Evolutionary conservation across 140 eudicot species (phyloP).

Genomic region (Senecio squalidus): DNA sequence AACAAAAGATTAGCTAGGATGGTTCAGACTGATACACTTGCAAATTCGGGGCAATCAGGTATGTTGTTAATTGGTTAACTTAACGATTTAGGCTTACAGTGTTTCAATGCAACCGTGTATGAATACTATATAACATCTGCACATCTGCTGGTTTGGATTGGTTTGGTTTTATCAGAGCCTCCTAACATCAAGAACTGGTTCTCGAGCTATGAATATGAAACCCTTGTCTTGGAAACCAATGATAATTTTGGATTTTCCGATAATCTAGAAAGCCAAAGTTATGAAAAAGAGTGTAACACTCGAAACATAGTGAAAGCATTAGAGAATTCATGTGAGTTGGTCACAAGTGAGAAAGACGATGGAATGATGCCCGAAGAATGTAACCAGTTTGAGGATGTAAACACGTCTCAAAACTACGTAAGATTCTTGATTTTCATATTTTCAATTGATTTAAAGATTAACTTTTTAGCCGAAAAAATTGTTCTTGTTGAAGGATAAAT

Average conservation of each 20-base stretch:
- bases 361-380: background rate
- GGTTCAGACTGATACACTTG: too few relatives aligned
- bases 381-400: slow-evolving; percentile 5
- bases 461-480: background rate
- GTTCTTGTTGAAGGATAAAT: background rate
- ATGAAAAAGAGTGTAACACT: slow-evolving; percentile 7
- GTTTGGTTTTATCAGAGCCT: slow-evolving; percentile 41
- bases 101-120: too few relatives aligned
- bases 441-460: background rate
- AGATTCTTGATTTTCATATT: background rate
- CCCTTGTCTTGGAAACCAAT: slow-evolving; percentile 45
- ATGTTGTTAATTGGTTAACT: too few relatives aligned
- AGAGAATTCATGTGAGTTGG: slow-evolving; percentile 12
- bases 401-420: slow-evolving; percentile 28
- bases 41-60: too few relatives aligned
- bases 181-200: slow-evolving; percentile 71
- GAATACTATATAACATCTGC: too few relatives aligned
- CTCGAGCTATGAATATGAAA: slow-evolving; percentile 67
- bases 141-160: slow-evolving; percentile 4
- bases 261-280: slow-evolving; percentile 8
- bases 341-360: background rate
- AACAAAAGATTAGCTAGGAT: too few relatives aligned
- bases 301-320: slow-evolving; percentile 10
- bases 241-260: slow-evolving; percentile 41
- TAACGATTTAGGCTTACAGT: too few relatives aligned